Base-by-base conservation (phyloP, 305 asterid species). In the Fraxinus platypoda region DNA sequence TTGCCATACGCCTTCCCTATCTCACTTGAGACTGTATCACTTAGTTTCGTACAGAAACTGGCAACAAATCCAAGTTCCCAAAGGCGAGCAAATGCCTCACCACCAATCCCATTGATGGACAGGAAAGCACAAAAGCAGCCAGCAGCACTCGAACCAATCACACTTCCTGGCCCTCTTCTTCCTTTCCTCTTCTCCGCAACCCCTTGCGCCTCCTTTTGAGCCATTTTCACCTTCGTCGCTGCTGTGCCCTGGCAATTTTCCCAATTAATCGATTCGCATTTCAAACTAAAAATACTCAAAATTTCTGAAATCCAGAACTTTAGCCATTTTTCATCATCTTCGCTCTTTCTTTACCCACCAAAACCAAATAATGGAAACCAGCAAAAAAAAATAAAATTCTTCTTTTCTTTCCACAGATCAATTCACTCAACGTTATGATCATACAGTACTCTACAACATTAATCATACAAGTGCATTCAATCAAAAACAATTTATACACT, bases 11-110 rank as follows among this genome's bases (percentile, higher is more conserved):
- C 99, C 86, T 96, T 96, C 84, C 99, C 99, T 52, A 96, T 96
- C 92, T 96, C 99, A 83, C 98, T 96, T 2, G 99, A 93, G 85
- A 96, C 98, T 2, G 99, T 96, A 80, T 96, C 98, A 75, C 97
- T 94, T 88, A 96, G 89, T 89, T 96, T 96, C 34, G 99, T 94
- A 84, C 98, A 96, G 90, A 96, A 96, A 83, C 98, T 91, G 66
- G 99, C 97, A 52, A 94, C 95, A 86, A 95, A 95, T 8, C 97
- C 98, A 23, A 96, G 98, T 72, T 81, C 84, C 98, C 99, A 96
- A 1, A 94, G 90, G 17, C 83, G 91, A 74, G 87, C 74, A 86
- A 86, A 88, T 23, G 95, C 89, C 41, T 57, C 78, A 43, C 98
- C 99, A 68, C 98, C 99, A n/a, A 91, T 8, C n/a, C 91, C 90